Conservation (phyloP, 768 basidiomycete species). For the Rhodotorula graminis region DNA sequence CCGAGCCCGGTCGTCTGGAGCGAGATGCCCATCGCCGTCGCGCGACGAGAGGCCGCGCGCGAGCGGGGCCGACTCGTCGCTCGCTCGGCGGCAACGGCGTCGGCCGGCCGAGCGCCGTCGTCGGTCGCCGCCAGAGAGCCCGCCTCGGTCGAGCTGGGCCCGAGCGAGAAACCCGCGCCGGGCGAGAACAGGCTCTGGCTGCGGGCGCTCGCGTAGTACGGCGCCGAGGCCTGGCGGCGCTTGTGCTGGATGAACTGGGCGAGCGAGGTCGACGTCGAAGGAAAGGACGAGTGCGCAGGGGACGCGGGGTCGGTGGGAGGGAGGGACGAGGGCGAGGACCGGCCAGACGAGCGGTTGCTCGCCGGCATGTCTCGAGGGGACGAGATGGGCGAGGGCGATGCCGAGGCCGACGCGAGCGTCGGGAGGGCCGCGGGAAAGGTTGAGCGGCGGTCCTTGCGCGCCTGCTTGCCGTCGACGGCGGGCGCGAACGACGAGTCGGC, state of each 20-base stretch:
- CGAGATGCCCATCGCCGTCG: conserved; percentile 15
- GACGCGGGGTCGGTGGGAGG: conserved; percentile 12
- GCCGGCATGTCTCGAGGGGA: background rate
- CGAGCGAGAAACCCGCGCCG: conserved; percentile 17
- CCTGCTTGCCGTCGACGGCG: background rate
- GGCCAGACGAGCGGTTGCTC: conserved; percentile 1
- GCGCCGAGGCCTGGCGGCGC: conserved; percentile 36
- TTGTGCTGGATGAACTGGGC: conserved; percentile 38
- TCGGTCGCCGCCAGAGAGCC: background rate
- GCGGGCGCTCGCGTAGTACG: conserved; percentile 31
- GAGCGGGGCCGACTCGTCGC: conserved; percentile 11
- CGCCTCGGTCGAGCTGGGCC: background rate
- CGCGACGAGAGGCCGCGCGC: conserved; percentile 4
- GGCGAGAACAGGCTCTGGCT: conserved; percentile 6
- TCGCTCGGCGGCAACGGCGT: background rate
- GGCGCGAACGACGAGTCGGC: background rate
- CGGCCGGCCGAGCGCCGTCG: background rate
- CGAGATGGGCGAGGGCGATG: background rate
- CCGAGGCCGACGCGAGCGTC: background rate
- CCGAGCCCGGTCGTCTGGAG: background rate
- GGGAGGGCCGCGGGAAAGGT: conserved; percentile 7
- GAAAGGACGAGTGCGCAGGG: conserved; percentile 15
- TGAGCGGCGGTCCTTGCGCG: conserved; percentile 17
- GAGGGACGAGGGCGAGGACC: conserved; percentile 9
- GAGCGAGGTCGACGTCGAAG: conserved; percentile 21